Conservation (phyloP, 495 filamentous ascomycete species). For the Neurospora sp. region DNA sequence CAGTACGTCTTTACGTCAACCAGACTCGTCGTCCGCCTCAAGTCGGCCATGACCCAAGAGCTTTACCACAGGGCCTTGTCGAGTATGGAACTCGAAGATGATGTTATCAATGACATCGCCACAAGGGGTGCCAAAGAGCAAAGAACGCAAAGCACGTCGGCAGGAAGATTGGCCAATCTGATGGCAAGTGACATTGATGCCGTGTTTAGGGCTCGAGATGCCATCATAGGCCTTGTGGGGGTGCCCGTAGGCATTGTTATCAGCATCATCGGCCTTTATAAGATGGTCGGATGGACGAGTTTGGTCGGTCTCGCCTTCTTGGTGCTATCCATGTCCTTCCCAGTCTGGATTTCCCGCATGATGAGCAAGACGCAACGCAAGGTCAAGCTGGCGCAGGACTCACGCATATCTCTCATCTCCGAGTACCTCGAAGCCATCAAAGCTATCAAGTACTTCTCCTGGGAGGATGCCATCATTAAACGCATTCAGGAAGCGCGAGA, state of each 20-base stretch:
- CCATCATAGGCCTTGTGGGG: constrained; percentile 28
- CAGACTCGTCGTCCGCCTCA: constrained; percentile 35
- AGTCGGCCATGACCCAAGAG: constrained; percentile 38
- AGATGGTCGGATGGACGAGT: constrained; percentile 36
- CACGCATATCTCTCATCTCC: constrained; percentile 39
- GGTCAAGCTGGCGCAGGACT: constrained; percentile 38
- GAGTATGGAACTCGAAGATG: constrained; percentile 35
- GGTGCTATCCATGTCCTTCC: constrained; percentile 29
- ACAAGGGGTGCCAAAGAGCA: constrained; percentile 18
- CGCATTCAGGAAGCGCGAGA: constrained; percentile 30
- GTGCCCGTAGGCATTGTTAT: constrained; percentile 26
- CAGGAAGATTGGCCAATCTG: constrained; percentile 38
- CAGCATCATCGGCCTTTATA: constrained; percentile 32
- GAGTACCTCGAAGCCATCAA: constrained; percentile 41
- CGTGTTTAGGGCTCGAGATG: constrained; percentile 31
- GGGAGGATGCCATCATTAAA: constrained; percentile 36
- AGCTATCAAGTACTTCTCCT: constrained; percentile 43
- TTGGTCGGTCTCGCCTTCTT: constrained; percentile 33
- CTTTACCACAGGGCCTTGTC: constrained; percentile 40
- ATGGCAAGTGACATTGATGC: constrained; percentile 43
- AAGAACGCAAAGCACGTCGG: constrained; percentile 26
- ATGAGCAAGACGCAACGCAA: constrained; percentile 32
- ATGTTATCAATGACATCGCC: constrained; percentile 25
- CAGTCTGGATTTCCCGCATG: constrained; percentile 27
- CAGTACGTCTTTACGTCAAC: constrained; percentile 41